These are phyloP conservation scores for Nadsonia starkeyi-henricii DNA, from an alignment of 1,139 yeast genomes.

Conservation along the genomic window DNA sequence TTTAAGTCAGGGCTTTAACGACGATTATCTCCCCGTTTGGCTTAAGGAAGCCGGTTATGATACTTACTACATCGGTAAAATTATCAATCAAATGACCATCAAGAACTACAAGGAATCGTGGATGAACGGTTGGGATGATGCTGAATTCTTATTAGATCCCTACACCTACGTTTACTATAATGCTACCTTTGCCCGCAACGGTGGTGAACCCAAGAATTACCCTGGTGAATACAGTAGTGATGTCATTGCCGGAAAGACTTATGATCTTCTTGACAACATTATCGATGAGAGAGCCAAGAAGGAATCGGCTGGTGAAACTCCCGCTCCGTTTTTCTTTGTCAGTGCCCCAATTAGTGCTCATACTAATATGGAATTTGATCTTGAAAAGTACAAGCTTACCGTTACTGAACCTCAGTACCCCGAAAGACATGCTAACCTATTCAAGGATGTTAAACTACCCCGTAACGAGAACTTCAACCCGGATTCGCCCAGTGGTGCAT, in stretches of 20 bases:
- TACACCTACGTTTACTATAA: constrained; percentile 5
- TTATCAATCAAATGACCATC: constrained; percentile 5
- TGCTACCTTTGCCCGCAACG: constrained; percentile 5
- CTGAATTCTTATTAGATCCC: constrained; percentile 6
- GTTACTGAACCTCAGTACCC: constrained; percentile 3
- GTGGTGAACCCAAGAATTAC: constrained; percentile 3
- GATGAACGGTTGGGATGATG: constrained; percentile 4
- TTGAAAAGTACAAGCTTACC: constrained; percentile 1
- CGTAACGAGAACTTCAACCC: constrained; percentile 6
- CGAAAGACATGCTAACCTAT: constrained; percentile 5
- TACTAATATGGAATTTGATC: constrained; percentile 1
- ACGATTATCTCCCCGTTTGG: constrained; percentile 5
- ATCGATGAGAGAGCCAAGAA: neutral
- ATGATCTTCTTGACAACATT: constrained; percentile 1
- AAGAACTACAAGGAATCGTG: constrained; percentile 5
- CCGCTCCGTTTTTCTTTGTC: constrained; percentile 6
- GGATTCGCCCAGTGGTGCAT: constrained; percentile 3
- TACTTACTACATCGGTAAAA: constrained; percentile 7
- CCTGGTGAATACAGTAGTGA: constrained; percentile 4
- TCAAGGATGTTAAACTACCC: constrained; percentile 5
- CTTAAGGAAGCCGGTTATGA: constrained; percentile 6
- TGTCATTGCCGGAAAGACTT: constrained; percentile 3
- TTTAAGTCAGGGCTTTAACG: constrained; percentile 6
- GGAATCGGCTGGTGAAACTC: constrained; percentile 1
- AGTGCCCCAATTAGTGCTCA: constrained; percentile 6